Evolutionary conservation across 129 eudicot genomes (phyloP), one percentile per base, ranked within the genome.

Genomic region (Sambucus nigra): DNA sequence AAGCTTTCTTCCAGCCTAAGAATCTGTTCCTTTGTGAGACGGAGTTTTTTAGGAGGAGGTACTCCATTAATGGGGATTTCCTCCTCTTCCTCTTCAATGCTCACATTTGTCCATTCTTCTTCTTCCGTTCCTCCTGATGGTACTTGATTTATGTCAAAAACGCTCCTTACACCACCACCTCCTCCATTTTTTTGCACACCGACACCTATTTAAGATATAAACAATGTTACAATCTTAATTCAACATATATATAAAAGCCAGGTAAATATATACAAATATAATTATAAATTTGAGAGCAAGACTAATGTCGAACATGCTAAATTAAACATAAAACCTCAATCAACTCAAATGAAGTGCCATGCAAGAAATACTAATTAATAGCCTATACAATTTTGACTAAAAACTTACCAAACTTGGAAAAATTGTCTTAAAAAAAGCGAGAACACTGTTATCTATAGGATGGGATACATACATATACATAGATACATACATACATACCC

Each of bases 1-100:
- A 75, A 80, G 76, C 82, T 71, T 52, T 80, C 76, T 65, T 80
- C 87, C 5, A 80, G 80, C 51, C 67, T 71, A 57, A 71, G 74
- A 55, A 80, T 75, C 35, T 80, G 83, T 47, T 75, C 71, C 60
- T 72, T 68, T 2, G 74, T 70, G 18, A 80, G 82, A 0, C 87
- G 79, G 23, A 80, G 82, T 55, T 80, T 80, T 76, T 80, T 80
- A 0, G 68, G 63, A 0, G 74, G 78, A 44, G 73, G 70, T 32
- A 70, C 75, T 2, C 52, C 64, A 13, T 53, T 51, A 32, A 67
- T 23, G 4, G 46, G 31, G 70, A 70, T 59, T 11, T 67, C 73
- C 5, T 71, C 76, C 13, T 74, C 79, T 22, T 70, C 76, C 16
- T 61, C 65, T 28, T 74, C 81, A 38, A 61, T 47, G 55, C 64